Percentiles rank a stretch among this genome's conserved stretches.
Evolutionary conservation across 345 rosid species (phyloP).

Genomic region (Ceriops zippeliana): DNA sequence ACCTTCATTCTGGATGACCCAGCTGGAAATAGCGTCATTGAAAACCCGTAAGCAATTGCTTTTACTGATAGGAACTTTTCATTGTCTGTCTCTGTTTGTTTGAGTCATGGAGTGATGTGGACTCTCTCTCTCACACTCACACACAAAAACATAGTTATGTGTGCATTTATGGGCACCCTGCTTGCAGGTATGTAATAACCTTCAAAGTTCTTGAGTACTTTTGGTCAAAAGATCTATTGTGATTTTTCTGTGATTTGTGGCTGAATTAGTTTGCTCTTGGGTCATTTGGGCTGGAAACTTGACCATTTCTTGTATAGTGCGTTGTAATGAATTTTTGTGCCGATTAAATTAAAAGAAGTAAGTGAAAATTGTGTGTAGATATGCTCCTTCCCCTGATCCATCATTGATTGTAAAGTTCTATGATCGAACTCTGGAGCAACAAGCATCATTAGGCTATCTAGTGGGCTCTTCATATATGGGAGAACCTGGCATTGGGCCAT

Average conservation of each 20-base stretch:
- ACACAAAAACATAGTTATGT: too few relatives aligned
- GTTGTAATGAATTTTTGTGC: not conserved
- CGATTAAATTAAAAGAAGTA: not conserved
- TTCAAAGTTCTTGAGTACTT: too few relatives aligned
- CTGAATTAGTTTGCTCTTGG: not conserved
- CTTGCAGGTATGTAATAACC: too few relatives aligned
- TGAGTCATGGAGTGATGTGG: too few relatives aligned
- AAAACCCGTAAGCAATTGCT: constrained; percentile 68
- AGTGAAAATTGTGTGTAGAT: constrained; percentile 32
- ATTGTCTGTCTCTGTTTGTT: too few relatives aligned
- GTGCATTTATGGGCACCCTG: too few relatives aligned
- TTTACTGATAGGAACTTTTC: too few relatives aligned
- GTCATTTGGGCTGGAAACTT: not conserved
- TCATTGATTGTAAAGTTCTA: constrained; percentile 65
- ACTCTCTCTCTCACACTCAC: not conserved
- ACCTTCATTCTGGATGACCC: constrained; percentile 88
- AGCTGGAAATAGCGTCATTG: constrained; percentile 92
- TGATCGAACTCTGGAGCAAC: constrained; percentile 85
- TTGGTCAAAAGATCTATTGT: too few relatives aligned
- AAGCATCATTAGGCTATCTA: constrained; percentile 66
- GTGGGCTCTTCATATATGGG: constrained; percentile 47
- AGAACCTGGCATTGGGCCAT: constrained; percentile 34
- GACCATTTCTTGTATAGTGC: not conserved
- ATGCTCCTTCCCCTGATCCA: constrained; percentile 87
- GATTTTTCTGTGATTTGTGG: not conserved